Conservation (phyloP, 1,284 basidiomycete genomes). For the Albatrellus sp. region DNA sequence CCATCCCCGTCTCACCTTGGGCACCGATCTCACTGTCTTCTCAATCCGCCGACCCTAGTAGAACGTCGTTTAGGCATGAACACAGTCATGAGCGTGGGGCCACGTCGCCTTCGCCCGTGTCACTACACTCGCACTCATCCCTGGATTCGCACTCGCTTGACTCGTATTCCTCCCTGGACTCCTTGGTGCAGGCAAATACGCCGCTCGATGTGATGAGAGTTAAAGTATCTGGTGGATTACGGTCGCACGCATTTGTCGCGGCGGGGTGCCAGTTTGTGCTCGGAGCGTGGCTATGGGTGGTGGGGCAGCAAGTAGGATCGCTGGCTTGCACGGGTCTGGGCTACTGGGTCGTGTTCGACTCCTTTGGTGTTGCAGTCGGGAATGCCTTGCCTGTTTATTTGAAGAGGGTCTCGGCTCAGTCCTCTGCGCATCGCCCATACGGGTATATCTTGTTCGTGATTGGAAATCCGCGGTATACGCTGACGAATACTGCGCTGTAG, state of each 20-base stretch:
- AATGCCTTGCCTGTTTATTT: constrained; percentile 34
- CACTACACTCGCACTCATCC: too few relatives aligned
- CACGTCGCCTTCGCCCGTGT: neutral
- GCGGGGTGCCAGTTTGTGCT: constrained; percentile 38
- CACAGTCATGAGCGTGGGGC: neutral
- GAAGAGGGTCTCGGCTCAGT: constrained; percentile 15
- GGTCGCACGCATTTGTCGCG: constrained; percentile 17
- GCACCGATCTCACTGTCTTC: constrained; percentile 29
- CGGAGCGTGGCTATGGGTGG: constrained; percentile 74
- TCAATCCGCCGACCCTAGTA: constrained; percentile 2
- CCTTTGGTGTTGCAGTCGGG: constrained; percentile 62
- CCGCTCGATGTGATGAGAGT: too few relatives aligned
- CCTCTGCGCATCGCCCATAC: constrained; percentile 37
- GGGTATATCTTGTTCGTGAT: constrained; percentile 40
- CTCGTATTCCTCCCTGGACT: too few relatives aligned
- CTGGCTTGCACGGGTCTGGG: constrained; percentile 83
- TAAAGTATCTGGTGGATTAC: constrained; percentile 6
- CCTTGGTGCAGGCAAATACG: too few relatives aligned
- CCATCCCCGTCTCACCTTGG: constrained; percentile 43
- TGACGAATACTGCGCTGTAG: constrained; percentile 24
- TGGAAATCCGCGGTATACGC: neutral
- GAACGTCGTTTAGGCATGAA: neutral
- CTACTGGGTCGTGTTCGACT: constrained; percentile 94
- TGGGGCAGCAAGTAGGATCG: constrained; percentile 84
- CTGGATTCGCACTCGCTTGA: too few relatives aligned